Evolutionary conservation across 2,329 filamentous ascomycete genomes (phyloP).

Genomic region (Exophiala sp.): DNA sequence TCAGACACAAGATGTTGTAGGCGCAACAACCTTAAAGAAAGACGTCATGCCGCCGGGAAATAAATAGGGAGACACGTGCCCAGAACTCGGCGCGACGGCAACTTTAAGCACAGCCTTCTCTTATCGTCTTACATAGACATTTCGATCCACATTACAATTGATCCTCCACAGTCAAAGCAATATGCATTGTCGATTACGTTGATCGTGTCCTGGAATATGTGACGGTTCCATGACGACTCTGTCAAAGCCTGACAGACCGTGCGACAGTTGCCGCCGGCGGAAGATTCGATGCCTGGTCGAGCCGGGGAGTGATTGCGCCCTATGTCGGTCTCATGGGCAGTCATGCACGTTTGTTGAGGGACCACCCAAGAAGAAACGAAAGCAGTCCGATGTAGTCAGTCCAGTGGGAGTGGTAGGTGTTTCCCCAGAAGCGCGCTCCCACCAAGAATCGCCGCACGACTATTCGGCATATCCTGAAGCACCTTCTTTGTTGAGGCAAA

Average conservation of each 20-base stretch:
- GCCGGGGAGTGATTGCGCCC: constrained; percentile 1
- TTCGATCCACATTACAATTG: no score
- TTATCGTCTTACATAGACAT: no score
- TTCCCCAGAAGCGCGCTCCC: background rate
- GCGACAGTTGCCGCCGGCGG: constrained; percentile 4
- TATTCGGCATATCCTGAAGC: constrained; percentile 4
- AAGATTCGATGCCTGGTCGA: constrained; percentile 3
- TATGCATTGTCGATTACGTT: no score
- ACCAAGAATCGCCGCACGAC: background rate
- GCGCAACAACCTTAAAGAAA: no score
- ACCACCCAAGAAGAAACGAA: constrained; percentile 12
- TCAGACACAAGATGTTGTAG: no score
- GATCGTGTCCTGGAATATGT: no score
- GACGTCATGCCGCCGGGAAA: no score
- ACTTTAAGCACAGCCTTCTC: no score
- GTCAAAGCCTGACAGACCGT: constrained; percentile 11
- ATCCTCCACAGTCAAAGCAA: no score
- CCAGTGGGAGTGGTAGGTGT: constrained; percentile 2
- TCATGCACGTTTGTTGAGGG: constrained; percentile 3
- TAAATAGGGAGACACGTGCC: no score
- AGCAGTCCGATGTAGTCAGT: constrained; percentile 4
- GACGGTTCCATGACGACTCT: background rate
- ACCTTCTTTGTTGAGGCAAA: constrained; percentile 2
- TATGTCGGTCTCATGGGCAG: constrained; percentile 4
- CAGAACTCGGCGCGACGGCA: no score